Evolutionary conservation across 2,329 filamentous ascomycete species (phyloP).

Genomic region (Cylindrodendrum hubeiense): DNA sequence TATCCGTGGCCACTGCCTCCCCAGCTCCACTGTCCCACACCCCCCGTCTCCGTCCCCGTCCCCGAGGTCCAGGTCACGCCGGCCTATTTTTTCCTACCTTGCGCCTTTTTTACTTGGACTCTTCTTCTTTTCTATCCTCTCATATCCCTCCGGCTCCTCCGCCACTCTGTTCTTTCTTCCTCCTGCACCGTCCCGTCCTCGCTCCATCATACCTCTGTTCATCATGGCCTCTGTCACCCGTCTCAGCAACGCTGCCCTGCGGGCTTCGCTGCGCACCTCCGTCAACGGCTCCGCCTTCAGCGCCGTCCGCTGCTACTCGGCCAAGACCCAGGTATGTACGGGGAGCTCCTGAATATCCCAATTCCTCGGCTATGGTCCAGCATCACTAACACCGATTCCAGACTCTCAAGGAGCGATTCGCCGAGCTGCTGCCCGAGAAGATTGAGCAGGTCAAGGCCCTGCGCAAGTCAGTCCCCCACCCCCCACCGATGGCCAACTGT

Average conservation of each 20-base stretch:
- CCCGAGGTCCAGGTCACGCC: constrained; percentile 25
- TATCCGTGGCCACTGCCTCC: constrained; percentile 17
- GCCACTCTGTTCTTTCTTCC: constrained; percentile 40
- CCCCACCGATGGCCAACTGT: constrained; percentile 24
- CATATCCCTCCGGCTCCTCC: constrained; percentile 51
- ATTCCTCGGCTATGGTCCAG: constrained; percentile 27
- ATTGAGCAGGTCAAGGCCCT: constrained; percentile 99
- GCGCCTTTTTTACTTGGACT: constrained; percentile 49
- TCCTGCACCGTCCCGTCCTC: constrained; percentile 45
- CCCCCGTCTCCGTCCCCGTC: constrained; percentile 28
- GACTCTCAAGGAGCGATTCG: constrained; percentile 99
- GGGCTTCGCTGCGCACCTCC: constrained; percentile 78
- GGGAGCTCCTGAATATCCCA: constrained; percentile 9
- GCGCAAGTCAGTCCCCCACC: constrained; percentile 78
- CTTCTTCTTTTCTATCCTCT: constrained; percentile 46
- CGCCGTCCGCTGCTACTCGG: constrained; percentile 90
- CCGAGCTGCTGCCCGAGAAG: constrained; percentile 94
- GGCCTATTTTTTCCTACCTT: constrained; percentile 46
- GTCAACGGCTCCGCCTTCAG: constrained; percentile 82
- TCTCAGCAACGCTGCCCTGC: constrained; percentile 84
- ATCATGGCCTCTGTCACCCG: constrained; percentile 87
- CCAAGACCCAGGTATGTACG: constrained; percentile 83
- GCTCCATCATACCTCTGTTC: constrained; percentile 45
- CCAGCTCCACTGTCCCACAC: constrained; percentile 24
- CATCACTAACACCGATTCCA: constrained; percentile 52